phyloP scores from a whole-genome alignment of 371 early-diverging fungal genomes.

The Smittium culicis region DNA sequence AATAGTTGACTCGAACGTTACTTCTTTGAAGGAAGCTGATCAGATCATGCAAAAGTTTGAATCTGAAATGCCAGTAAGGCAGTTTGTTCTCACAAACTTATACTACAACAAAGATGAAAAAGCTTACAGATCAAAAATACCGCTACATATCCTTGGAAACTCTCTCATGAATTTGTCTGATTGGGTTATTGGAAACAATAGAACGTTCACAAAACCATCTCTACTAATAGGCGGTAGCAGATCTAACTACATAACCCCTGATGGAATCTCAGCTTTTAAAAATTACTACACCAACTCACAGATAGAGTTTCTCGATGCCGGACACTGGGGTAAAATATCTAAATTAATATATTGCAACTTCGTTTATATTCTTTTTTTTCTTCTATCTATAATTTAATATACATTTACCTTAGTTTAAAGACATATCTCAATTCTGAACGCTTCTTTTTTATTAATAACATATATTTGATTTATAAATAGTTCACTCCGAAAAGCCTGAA shows the following conservation, averaged over 20 bases:
- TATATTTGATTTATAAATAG: slow-evolving; percentile 24
- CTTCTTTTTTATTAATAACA: not conserved
- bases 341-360: slow-evolving; percentile 10
- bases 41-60: slow-evolving; percentile 38
- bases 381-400: slow-evolving; percentile 3
- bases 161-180: slow-evolving; percentile 41
- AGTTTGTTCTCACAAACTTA: slow-evolving; percentile 81
- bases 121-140: slow-evolving; percentile 49
- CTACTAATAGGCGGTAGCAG: slow-evolving; percentile 66
- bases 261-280: slow-evolving; percentile 35
- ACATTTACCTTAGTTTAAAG: too few relatives aligned
- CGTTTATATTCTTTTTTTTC: not conserved
- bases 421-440: not conserved
- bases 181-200: slow-evolving; percentile 33
- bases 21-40: slow-evolving; percentile 58
- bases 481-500: slow-evolving; percentile 71
- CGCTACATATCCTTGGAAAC: slow-evolving; percentile 45
- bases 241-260: slow-evolving; percentile 46
- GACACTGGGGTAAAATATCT: slow-evolving; percentile 66
- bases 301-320: slow-evolving; percentile 51
- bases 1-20: slow-evolving; percentile 41
- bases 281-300: slow-evolving; percentile 48
- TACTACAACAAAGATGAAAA: slow-evolving; percentile 31
- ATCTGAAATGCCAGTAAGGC: slow-evolving; percentile 47
- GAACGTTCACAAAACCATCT: slow-evolving; percentile 40